Evolutionary conservation across 1,139 yeast species (phyloP), one percentile per base, ranked within the genome.

Genomic region (Blastobotrys serpentis): DNA sequence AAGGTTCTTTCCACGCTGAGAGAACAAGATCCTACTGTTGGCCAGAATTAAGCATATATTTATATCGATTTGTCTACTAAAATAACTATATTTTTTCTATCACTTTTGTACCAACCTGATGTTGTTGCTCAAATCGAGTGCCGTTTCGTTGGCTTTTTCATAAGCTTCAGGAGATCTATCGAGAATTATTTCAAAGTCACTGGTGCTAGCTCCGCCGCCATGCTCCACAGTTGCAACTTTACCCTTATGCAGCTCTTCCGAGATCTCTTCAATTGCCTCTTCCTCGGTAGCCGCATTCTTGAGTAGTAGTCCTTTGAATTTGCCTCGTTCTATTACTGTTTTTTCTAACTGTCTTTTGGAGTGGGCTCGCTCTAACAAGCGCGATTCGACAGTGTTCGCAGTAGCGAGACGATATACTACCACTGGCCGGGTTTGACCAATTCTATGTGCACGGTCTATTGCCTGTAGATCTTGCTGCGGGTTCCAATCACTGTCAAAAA

Each of bases 381-480:
- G 75, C 61, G 88, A 92, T 67, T 92, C 98, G 33, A 90, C 78
- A 0, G 96, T 86, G 57, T 86, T 81, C 43, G 79, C 76, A 8
- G 88, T 77, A 17, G 89, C 82, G 39, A 92, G 74, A 52, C 98
- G 75, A 62, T 81, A 87, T 1, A 92, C 79, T 41, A 87, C 75
- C 2, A 89, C 96, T 0, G 96, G 96, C 47, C 77, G 81, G 1
- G 71, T 74, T 65, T 92, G 98, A 0, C 98, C 98, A 50, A 92
- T 87, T 62, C 98, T 74, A 65, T 92, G 98, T 11, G 87, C 95
- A 51, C 98, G 75, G 62, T 90, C 98, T 79, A 92, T 92, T 0
- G 98, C 98, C 64, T 92, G 98, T 45, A 89, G 70, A 66, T 92
- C 98, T 57, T 88, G 90, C 63, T 92, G 98, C 0, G 98, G 98